Evolutionary conservation across 768 basidiomycete genomes (phyloP).

Genomic region (Suillus alpinus): DNA sequence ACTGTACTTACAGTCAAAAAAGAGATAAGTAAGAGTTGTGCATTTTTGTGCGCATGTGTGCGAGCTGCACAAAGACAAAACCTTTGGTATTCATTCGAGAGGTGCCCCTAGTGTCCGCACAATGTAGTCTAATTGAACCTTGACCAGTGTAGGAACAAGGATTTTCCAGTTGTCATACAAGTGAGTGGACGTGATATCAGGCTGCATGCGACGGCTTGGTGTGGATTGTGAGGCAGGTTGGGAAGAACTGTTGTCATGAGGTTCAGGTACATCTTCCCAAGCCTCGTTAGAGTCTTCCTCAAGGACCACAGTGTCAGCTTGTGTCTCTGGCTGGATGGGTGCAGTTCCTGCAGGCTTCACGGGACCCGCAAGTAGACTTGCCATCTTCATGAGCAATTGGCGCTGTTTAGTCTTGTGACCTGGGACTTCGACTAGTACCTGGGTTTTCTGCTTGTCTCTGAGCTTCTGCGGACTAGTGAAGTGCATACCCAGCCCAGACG

Average conservation of each 20-base stretch:
- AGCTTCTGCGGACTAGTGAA: not conserved
- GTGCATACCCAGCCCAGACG: not conserved
- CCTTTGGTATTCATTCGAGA: not conserved
- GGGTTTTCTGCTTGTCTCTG: not conserved
- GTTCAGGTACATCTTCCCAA: not conserved
- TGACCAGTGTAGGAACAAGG: slow-evolving; percentile 1
- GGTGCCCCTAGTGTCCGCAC: not conserved
- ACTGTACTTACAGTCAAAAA: not conserved
- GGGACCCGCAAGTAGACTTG: too few relatives aligned
- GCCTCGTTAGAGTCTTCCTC: not conserved
- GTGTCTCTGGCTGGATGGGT: too few relatives aligned
- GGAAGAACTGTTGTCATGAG: not conserved
- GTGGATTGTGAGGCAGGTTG: not conserved
- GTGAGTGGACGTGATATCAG: not conserved
- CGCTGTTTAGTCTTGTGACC: not conserved
- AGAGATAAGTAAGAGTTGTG: not conserved
- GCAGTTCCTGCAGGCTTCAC: too few relatives aligned
- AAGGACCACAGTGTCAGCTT: too few relatives aligned
- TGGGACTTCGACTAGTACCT: not conserved
- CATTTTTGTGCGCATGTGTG: not conserved
- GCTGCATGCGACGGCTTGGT: not conserved
- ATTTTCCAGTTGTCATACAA: slow-evolving; percentile 4
- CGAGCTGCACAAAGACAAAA: not conserved
- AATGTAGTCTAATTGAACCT: not conserved
- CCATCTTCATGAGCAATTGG: not conserved